These are phyloP conservation scores for Penicillium bialowiezense DNA, from an alignment of 495 filamentous ascomycete genomes.

Conservation along the genomic window DNA sequence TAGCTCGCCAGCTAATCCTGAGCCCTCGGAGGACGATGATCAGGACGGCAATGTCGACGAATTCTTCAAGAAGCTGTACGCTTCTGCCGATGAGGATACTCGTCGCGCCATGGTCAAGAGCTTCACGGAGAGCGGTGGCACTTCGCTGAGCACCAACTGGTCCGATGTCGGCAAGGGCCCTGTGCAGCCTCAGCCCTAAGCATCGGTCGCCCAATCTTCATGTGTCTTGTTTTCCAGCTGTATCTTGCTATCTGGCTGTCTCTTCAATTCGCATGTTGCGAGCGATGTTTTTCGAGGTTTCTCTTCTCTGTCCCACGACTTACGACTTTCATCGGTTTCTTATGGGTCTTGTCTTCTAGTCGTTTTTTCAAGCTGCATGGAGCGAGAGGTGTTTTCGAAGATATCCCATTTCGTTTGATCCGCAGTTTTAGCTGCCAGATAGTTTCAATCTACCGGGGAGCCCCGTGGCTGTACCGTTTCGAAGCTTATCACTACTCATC, in stretches of 20 bases:
- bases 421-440: not conserved
- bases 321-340: constrained; percentile 3
- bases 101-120: constrained; percentile 97
- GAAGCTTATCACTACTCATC: too few species aligned
- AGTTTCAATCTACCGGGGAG: not conserved
- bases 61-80: constrained; percentile 93
- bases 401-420: not conserved
- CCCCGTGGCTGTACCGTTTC: too few species aligned
- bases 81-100: constrained; percentile 73
- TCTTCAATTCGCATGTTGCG: too few species aligned
- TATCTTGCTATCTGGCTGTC: too few species aligned
- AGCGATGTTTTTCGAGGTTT: too few species aligned
- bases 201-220: too few species aligned
- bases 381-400: constrained; percentile 19
- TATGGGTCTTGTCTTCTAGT: not conserved
- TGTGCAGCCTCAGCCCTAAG: constrained; percentile 62
- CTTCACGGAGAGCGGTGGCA: constrained; percentile 89
- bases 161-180: constrained; percentile 70
- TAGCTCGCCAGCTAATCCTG: too few species aligned
- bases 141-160: constrained; percentile 92
- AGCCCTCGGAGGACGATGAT: constrained; percentile 47
- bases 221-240: too few species aligned
- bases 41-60: constrained; percentile 70
- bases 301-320: too few species aligned
- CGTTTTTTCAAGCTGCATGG: constrained; percentile 15